phyloP scores from a whole-genome alignment of 2,329 filamentous ascomycete genomes.

The Nigrograna mackinnonii region DNA sequence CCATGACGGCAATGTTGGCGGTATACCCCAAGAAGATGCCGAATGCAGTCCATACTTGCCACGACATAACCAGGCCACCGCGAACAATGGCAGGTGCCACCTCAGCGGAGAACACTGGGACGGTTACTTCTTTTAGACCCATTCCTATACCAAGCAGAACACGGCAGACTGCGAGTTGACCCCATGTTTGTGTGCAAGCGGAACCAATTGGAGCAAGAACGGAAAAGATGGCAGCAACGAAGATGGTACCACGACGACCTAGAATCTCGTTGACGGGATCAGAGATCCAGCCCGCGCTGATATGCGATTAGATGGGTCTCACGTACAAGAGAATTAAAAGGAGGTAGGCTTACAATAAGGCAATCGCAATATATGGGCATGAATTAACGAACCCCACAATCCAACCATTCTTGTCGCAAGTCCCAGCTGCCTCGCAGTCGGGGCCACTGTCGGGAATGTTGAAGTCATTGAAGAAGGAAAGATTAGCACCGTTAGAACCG shows the following conservation, averaged over 20 bases:
- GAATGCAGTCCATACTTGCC: conserved; percentile 22
- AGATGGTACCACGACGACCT: conserved; percentile 31
- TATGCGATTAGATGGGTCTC: no score
- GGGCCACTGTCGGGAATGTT: conserved; percentile 47
- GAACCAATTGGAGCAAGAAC: conserved; percentile 27
- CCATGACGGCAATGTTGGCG: conserved; percentile 9
- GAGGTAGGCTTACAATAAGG: no score
- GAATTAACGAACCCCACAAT: conserved; percentile 21
- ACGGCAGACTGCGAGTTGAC: conserved; percentile 1
- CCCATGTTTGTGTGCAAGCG: conserved; percentile 24
- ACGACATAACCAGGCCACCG: conserved; percentile 45
- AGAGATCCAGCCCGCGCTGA: conserved; percentile 28
- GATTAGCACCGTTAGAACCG: conserved; percentile 53
- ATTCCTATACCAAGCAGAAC: conserved; percentile 35
- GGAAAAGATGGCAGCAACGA: conserved; percentile 28
- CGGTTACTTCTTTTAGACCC: conserved; percentile 42
- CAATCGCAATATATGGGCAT: conserved; percentile 31
- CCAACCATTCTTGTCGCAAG: conserved; percentile 14
- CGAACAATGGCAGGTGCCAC: conserved; percentile 41
- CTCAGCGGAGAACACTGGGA: conserved; percentile 46
- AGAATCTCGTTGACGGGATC: conserved; percentile 32
- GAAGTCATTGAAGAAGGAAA: conserved; percentile 60
- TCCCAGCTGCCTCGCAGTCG: conserved; percentile 4
- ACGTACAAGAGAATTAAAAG: no score
- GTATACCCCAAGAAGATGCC: conserved; percentile 23